Percentiles rank a stretch among this genome's conserved stretches.
These are phyloP conservation scores for Pyricularia sp. DNA, from an alignment of 2,329 filamentous ascomycete species.

Conservation along the genomic window DNA sequence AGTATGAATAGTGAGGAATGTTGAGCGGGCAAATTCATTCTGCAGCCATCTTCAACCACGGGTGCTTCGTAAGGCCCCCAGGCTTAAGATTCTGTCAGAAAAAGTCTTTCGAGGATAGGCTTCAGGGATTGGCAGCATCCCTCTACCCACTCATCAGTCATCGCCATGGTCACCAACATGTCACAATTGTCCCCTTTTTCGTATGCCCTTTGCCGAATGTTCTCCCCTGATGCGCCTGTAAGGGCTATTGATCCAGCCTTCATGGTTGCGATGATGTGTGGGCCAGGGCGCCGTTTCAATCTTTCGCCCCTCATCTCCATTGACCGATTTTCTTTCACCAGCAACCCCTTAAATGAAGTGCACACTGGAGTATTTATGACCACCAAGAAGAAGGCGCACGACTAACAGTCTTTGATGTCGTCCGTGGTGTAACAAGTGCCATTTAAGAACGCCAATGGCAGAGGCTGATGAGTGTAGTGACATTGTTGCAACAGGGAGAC, in stretches of 20 bases:
- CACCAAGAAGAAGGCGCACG: background rate
- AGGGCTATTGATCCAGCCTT: background rate
- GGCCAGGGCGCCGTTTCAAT: background rate
- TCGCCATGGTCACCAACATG: background rate
- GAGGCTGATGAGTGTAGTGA: background rate
- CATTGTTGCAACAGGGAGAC: background rate
- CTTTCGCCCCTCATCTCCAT: background rate
- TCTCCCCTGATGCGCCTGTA: background rate
- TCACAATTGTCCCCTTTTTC: background rate
- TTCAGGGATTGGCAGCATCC: background rate
- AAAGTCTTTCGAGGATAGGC: background rate
- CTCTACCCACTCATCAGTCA: background rate
- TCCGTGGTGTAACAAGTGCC: background rate
- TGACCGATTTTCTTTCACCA: background rate
- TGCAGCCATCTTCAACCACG: background rate
- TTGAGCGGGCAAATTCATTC: background rate
- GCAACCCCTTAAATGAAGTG: background rate
- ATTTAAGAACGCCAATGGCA: background rate
- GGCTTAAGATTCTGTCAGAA: background rate
- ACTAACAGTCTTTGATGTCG: background rate
- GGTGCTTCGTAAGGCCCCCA: background rate
- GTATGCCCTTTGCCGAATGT: background rate
- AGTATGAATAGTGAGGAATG: background rate
- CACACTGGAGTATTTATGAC: background rate
- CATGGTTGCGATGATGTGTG: background rate